phyloP scores from a whole-genome alignment of 2,329 filamentous ascomycete genomes.

The Mycosphaerella sp. region DNA sequence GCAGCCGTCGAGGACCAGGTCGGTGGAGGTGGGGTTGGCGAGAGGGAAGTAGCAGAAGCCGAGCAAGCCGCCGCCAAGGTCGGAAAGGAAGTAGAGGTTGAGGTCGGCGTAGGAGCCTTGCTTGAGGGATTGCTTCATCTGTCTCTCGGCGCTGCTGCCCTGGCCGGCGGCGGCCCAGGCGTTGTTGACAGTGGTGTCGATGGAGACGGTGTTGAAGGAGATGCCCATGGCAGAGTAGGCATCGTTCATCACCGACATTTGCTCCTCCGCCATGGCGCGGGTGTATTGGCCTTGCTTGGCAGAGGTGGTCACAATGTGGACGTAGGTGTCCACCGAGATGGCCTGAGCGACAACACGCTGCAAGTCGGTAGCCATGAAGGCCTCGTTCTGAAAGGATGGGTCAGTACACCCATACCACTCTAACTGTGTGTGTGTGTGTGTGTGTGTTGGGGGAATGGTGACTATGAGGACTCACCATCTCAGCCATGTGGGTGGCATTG shows the following conservation, averaged over 20 bases:
- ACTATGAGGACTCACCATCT: conserved; percentile 2
- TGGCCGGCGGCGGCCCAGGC: conserved; percentile 45
- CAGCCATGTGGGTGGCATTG: conserved; percentile 12
- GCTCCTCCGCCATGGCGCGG: conserved; percentile 33
- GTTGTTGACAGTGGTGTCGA: conserved; percentile 47
- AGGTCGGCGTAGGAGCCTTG: conserved; percentile 47
- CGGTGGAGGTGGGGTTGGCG: conserved; percentile 36
- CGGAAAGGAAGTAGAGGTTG: conserved; percentile 53
- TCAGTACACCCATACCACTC: too few relatives aligned
- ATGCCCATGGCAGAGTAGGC: conserved; percentile 29
- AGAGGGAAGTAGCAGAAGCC: conserved; percentile 31
- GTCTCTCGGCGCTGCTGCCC: conserved; percentile 34
- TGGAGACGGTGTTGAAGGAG: conserved; percentile 42
- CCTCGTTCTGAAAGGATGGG: conserved; percentile 9
- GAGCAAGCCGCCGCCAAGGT: conserved; percentile 34
- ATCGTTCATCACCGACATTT: conserved; percentile 10
- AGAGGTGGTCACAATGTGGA: conserved; percentile 38
- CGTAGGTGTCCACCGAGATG: conserved; percentile 28
- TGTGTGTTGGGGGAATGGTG: too few relatives aligned
- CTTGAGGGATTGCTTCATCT: conserved; percentile 49
- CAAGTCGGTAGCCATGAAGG: conserved; percentile 11
- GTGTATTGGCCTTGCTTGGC: conserved; percentile 33
- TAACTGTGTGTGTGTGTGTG: too few relatives aligned
- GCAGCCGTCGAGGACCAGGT: conserved; percentile 46
- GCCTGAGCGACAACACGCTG: conserved; percentile 3